phyloP scores from a whole-genome alignment of 2,329 filamentous ascomycete species.

The Westerdykella ornata region DNA sequence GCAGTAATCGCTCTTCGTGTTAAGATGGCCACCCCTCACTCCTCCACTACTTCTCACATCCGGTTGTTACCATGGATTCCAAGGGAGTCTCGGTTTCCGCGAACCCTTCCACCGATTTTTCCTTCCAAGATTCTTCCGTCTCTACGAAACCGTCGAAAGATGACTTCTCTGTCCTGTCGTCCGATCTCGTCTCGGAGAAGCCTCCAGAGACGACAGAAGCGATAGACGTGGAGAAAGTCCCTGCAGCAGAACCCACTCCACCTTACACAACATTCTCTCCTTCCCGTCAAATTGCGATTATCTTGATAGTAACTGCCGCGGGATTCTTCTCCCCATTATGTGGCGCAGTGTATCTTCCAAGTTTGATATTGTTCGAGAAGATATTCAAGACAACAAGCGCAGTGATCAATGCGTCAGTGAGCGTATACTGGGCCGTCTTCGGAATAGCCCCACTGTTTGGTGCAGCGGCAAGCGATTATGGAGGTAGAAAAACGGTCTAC shows the following conservation, averaged over 20 bases:
- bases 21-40: no score
- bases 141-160: no score
- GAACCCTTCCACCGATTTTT: no score
- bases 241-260: background rate
- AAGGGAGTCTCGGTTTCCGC: no score
- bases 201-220: background rate
- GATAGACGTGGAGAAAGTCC: background rate
- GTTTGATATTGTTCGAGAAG: slow-evolving; percentile 33
- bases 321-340: slow-evolving; percentile 42
- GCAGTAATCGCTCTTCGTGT: no score
- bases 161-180: background rate
- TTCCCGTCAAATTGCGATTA: slow-evolving; percentile 34
- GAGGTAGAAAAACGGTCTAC: slow-evolving; percentile 39
- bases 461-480: slow-evolving; percentile 37
- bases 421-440: slow-evolving; percentile 43
- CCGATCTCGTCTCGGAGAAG: background rate
- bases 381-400: slow-evolving; percentile 35
- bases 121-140: no score
- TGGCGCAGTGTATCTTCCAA: slow-evolving; percentile 43
- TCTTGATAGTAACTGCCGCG: slow-evolving; percentile 37
- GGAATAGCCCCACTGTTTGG: slow-evolving; percentile 42
- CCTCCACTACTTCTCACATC: no score
- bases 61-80: no score
- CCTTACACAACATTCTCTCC: slow-evolving; percentile 38
- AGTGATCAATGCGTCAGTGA: slow-evolving; percentile 41